Percentiles rank a stretch among this genome's conserved stretches.
phyloP scores from a whole-genome alignment of 1,139 yeast species.

The Hansenula anomala region DNA sequence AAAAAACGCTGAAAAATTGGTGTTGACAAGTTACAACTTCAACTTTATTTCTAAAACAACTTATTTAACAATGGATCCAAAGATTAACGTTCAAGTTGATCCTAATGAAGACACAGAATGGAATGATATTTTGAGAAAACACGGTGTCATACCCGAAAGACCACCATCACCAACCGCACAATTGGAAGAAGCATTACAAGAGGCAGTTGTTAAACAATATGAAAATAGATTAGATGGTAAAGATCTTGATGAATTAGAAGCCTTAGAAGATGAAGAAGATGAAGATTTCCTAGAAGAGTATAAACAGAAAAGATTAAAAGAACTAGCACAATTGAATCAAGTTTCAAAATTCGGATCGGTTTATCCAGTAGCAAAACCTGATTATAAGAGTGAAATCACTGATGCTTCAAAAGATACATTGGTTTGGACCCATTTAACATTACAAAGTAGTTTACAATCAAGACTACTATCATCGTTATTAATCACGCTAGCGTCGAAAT shows the following conservation, averaged over 20 bases:
- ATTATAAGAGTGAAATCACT: slow-evolving; percentile 81
- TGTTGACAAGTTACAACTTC: no score
- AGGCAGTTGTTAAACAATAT: slow-evolving; percentile 69
- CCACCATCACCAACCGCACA: slow-evolving; percentile 87
- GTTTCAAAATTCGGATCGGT: slow-evolving; percentile 74
- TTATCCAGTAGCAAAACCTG: slow-evolving; percentile 75
- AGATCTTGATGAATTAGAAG: slow-evolving; percentile 76
- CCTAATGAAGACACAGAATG: slow-evolving; percentile 97
- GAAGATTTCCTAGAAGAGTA: slow-evolving; percentile 75
- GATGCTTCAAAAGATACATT: slow-evolving; percentile 56
- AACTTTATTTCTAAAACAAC: no score
- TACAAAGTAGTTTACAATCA: slow-evolving; percentile 68
- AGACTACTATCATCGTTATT: slow-evolving; percentile 59
- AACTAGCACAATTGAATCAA: slow-evolving; percentile 56
- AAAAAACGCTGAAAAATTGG: not conserved
- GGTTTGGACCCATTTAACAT: slow-evolving; percentile 76
- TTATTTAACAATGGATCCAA: slow-evolving; percentile 7
- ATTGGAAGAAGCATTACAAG: slow-evolving; percentile 82
- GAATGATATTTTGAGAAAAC: slow-evolving; percentile 89
- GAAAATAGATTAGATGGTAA: slow-evolving; percentile 56
- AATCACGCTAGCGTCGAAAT: slow-evolving; percentile 47
- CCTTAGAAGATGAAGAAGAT: slow-evolving; percentile 70
- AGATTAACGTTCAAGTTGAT: slow-evolving; percentile 67
- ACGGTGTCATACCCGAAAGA: slow-evolving; percentile 89
- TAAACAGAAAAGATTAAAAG: slow-evolving; percentile 70